Percentiles rank a stretch among this genome's conserved stretches.
These are phyloP conservation scores for Lentinula edodes DNA, from an alignment of 768 basidiomycete genomes.

Conservation along the genomic window DNA sequence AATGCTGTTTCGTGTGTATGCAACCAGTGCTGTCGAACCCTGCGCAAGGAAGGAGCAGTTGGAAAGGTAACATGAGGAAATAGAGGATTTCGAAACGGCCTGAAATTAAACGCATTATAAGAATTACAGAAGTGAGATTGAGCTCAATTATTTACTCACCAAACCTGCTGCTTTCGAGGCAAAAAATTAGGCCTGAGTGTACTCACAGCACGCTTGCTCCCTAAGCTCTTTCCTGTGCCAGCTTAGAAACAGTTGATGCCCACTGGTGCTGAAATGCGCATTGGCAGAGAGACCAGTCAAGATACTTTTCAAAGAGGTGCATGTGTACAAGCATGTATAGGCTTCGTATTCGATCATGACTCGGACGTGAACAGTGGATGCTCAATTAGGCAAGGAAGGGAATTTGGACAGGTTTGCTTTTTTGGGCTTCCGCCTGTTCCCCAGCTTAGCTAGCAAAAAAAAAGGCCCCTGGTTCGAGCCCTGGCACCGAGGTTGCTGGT, in stretches of 20 bases:
- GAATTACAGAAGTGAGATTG: not conserved
- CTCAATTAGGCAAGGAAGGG: not conserved
- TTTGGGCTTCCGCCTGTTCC: too few species aligned
- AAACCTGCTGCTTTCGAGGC: conserved; percentile 29
- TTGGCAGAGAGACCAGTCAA: too few species aligned
- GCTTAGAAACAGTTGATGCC: too few species aligned
- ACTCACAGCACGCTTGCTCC: conserved; percentile 52
- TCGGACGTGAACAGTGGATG: not conserved
- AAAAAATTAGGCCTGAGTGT: conserved; percentile 49
- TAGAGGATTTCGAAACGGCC: conserved; percentile 68
- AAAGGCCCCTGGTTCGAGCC: too few species aligned
- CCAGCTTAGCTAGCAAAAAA: too few species aligned
- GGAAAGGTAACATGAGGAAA: conserved; percentile 67
- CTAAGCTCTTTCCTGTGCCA: too few species aligned
- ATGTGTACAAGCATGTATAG: too few species aligned
- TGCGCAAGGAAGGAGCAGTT: conserved; percentile 75
- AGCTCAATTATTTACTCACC: conserved; percentile 39
- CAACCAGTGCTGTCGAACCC: conserved; percentile 36
- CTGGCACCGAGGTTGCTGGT: too few species aligned
- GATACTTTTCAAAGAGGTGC: too few species aligned
- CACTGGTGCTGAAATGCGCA: too few species aligned
- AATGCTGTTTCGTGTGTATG: too few species aligned
- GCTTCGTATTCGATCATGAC: too few species aligned
- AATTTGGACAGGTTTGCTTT: not conserved
- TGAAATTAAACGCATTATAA: conserved; percentile 17